These are phyloP conservation scores for Colletotrichum sp. DNA, from an alignment of 2,329 filamentous ascomycete genomes.

Conservation along the genomic window DNA sequence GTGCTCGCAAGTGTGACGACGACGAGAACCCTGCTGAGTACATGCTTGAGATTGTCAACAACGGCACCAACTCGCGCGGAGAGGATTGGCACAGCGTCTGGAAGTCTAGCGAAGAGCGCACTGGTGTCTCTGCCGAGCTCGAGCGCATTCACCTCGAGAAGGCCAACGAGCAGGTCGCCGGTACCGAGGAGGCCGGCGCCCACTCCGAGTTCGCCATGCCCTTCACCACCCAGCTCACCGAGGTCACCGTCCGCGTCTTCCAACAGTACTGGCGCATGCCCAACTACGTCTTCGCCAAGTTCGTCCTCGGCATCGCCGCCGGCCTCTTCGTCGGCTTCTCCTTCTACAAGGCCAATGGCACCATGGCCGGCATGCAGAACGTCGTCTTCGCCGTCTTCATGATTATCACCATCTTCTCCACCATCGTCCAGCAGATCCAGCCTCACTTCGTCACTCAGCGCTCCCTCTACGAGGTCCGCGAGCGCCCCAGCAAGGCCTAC, in stretches of 20 bases:
- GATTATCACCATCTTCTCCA: slow-evolving; percentile 75
- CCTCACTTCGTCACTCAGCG: slow-evolving; percentile 78
- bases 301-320: slow-evolving; percentile 61
- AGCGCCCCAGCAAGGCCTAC: slow-evolving; percentile 76
- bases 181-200: slow-evolving; percentile 24
- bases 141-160: slow-evolving; percentile 63
- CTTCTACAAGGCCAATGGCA: slow-evolving; percentile 62
- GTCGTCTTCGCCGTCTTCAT: slow-evolving; percentile 79
- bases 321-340: slow-evolving; percentile 78
- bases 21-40: slow-evolving; percentile 78
- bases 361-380: slow-evolving; percentile 74
- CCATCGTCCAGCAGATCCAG: slow-evolving; percentile 75
- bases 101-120: slow-evolving; percentile 57
- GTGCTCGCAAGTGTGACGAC: slow-evolving; percentile 61
- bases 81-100: slow-evolving; percentile 74
- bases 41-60: slow-evolving; percentile 65
- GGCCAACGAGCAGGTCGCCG: slow-evolving; percentile 21
- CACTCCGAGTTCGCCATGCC: slow-evolving; percentile 79
- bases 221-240: slow-evolving; percentile 66
- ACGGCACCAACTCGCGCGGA: slow-evolving; percentile 39
- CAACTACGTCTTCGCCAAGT: slow-evolving; percentile 77
- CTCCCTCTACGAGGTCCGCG: slow-evolving; percentile 77
- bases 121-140: slow-evolving; percentile 63
- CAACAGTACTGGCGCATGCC: slow-evolving; percentile 86
- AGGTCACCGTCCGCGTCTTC: slow-evolving; percentile 73